Percentiles rank a stretch among this genome's conserved stretches.
phyloP scores from a whole-genome alignment of 2,329 filamentous ascomycete genomes.

The Xylariaceae sp. region DNA sequence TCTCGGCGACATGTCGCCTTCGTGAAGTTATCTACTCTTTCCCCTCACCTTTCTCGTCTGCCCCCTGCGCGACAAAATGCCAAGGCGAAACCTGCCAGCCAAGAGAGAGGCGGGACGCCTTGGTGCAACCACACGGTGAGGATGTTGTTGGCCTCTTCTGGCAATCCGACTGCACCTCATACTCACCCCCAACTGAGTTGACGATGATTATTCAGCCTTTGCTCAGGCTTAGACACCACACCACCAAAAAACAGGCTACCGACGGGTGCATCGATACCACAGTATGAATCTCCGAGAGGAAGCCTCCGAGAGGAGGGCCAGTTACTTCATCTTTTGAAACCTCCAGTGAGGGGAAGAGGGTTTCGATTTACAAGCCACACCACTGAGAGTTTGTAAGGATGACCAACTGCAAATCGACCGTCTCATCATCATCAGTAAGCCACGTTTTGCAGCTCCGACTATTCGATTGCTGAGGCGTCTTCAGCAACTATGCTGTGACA shows the following conservation, averaged over 20 bases:
- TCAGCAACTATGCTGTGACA: too few relatives aligned
- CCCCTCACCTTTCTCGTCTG: background rate
- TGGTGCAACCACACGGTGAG: conserved; percentile 5
- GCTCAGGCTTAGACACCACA: conserved; percentile 19
- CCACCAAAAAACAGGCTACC: conserved; percentile 18
- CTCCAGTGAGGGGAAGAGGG: background rate
- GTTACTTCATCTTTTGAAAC: conserved; percentile 4
- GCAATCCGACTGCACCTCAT: conserved; percentile 6
- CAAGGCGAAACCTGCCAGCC: conserved; percentile 13
- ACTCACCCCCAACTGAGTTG: background rate
- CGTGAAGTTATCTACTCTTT: conserved; percentile 4
- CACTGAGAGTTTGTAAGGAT: conserved; percentile 13
- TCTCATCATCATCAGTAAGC: conserved; percentile 4
- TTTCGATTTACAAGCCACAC: conserved; percentile 9
- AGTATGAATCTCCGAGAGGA: background rate
- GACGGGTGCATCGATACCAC: conserved; percentile 5
- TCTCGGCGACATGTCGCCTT: conserved; percentile 7
- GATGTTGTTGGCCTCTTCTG: conserved; percentile 14
- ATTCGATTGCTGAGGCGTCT: background rate
- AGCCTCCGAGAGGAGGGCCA: background rate
- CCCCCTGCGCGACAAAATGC: conserved; percentile 12
- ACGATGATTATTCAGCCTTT: conserved; percentile 21
- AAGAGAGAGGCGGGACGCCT: conserved; percentile 13
- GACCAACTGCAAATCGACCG: background rate
- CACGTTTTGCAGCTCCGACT: background rate